These are phyloP conservation scores for Corinectria fuckeliana DNA, from an alignment of 2,329 filamentous ascomycete species.

Conservation along the genomic window DNA sequence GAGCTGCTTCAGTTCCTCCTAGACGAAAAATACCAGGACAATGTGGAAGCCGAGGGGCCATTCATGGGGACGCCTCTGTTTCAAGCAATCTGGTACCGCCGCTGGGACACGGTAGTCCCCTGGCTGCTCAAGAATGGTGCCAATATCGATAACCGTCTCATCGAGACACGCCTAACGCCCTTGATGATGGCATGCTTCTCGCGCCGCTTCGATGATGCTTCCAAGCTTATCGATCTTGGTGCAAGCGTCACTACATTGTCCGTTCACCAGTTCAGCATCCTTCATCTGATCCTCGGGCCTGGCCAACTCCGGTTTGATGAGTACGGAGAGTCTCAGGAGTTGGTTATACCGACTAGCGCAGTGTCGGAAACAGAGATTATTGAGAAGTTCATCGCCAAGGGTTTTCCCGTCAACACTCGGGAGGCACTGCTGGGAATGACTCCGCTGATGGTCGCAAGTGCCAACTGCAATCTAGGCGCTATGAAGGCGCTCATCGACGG, in stretches of 20 bases:
- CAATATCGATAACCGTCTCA: conserved; percentile 32
- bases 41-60: conserved; percentile 31
- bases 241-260: conserved; percentile 33
- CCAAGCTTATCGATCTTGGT: conserved; percentile 35
- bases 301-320: conserved; percentile 31
- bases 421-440: conserved; percentile 38
- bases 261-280: conserved; percentile 36
- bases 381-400: conserved; percentile 33
- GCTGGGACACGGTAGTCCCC: conserved; percentile 36
- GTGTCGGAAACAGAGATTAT: conserved; percentile 37
- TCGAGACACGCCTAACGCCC: conserved; percentile 36
- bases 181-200: conserved; percentile 39
- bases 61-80: conserved; percentile 38
- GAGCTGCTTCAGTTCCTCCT: conserved; percentile 28
- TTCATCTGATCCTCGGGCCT: conserved; percentile 37
- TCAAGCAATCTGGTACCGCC: conserved; percentile 37
- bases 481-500: conserved; percentile 34
- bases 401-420: conserved; percentile 36
- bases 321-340: conserved; percentile 22
- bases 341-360: conserved; percentile 12
- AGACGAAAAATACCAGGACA: conserved; percentile 28
- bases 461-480: conserved; percentile 35
- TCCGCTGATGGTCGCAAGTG: conserved; percentile 37
- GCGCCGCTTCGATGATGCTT: conserved; percentile 37
- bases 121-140: conserved; percentile 37